Evolutionary conservation across 805 yeast genomes (phyloP).

Genomic region (Cyberlindnera euphorbiae): DNA sequence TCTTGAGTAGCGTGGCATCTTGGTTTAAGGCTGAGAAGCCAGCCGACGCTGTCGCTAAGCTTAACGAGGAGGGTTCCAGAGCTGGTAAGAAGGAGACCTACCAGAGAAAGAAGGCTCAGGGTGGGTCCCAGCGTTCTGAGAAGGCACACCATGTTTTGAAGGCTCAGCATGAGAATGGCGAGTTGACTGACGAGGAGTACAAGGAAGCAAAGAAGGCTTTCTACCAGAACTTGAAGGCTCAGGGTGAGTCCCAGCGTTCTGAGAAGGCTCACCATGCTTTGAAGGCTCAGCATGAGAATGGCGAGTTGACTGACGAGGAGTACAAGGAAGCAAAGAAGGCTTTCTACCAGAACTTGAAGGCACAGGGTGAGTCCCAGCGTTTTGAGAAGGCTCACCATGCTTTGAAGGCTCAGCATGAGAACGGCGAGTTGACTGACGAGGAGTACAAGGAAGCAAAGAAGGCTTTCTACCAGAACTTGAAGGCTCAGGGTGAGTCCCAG

Average conservation of each 20-base stretch:
- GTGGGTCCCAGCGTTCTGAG: neutral
- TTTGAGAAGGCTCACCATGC: neutral
- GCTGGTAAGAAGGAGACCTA: too few relatives aligned
- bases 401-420: neutral
- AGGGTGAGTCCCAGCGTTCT: too few relatives aligned
- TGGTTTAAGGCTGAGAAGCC: conserved; percentile 3
- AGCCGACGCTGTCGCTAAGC: neutral
- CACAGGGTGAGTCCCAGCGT: too few relatives aligned
- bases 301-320: neutral
- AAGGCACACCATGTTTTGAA: neutral
- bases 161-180: neutral
- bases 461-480: neutral
- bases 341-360: neutral
- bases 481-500: neutral
- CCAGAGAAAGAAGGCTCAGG: too few relatives aligned
- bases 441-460: neutral
- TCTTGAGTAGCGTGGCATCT: too few relatives aligned
- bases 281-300: neutral
- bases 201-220: neutral
- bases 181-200: neutral
- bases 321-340: neutral
- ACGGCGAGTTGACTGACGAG: neutral
- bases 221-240: neutral
- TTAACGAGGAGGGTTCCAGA: neutral
- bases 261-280: neutral